Base-by-base conservation (phyloP, 2,329 filamentous ascomycete genomes). In the Penicillium hesseltinei region DNA sequence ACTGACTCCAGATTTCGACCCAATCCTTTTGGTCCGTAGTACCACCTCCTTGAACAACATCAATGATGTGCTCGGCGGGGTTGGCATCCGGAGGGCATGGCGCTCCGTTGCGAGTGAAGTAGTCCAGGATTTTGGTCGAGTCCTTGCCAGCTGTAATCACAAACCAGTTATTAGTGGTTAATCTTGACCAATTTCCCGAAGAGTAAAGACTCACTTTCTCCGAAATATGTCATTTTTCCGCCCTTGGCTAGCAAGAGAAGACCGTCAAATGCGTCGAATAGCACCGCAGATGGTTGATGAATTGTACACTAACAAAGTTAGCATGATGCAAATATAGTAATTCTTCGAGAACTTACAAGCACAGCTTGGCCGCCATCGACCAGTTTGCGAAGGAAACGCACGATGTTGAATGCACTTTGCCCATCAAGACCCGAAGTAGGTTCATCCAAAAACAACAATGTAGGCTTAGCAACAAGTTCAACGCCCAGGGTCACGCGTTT, bases 181-280 rank as follows among this genome's bases (percentile, higher is more conserved):
- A 33, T 13, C 31, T 33, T 33, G 31, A 33, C 5, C 11, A 33
- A 33, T 6, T 33, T 2, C 2, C 31, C 5, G 11, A 33, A 33
- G 11, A 33, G 9, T 19, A 2, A 8, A 27, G 4, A 60, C 70
- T 66, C 52, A 72, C 69, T 77, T 54, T 82, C 84, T 11, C 87
- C 87, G 66, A 88, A 88, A 69, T 88, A 89, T 1, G 86, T 83
- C 1, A 84, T 87, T 62, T 82, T 82, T 9, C 87, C 87, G 3
- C 86, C 87, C 61, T 77, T 82, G n/a, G 85, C 82, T 0, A 90
- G 80, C 1, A 89, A 75, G 0, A 89, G 76, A 0, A 90, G 80
- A 0, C 81, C 82, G 61, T 90, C 87, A 57, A 90, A 90, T 33
- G 87, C 80, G 9, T 84, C 80, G 53, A 90, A 89, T 0, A 90